Evolutionary conservation across 2,329 filamentous ascomycete genomes (phyloP), one percentile per base, ranked within the genome.

Genomic region (Corinectria fuckeliana): DNA sequence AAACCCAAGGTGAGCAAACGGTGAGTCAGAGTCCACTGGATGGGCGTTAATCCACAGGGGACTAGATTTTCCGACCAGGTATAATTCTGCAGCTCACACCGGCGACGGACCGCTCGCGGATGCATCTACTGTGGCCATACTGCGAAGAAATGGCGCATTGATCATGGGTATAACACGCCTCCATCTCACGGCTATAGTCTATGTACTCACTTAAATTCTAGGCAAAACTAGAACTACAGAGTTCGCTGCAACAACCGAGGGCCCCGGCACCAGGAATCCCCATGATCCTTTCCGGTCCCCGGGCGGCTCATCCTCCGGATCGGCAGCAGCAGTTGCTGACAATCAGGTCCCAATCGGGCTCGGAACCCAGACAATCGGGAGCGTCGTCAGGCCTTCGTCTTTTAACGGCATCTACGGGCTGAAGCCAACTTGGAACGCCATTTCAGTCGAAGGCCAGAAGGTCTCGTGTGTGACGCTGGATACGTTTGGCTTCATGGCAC

Each of bases 281-380:
- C 91, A 91, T 63, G 87, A 91, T 70, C 71, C 77, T 1, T 81
- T 79, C 0, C 81, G 89, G 5, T 89, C 87, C 0, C 87, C 88
- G 0, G 88, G 88, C 1, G 88, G 88, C 38, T 90, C 88, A 0
- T 90, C 87, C 0, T 86, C 87, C 0, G 88, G 89, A 0, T 89
- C 88, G 0, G 88, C 80, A 0, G 87, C 88, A 0, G 87, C 86
- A 0, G 87, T 91, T 0, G 88, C 78, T 9, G 88, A 91, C 62
- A 82, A 83, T 50, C 88, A 90, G 61, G 82, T 81, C 1, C 85
- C 87, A 0, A 66, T 91, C 11, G 81, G 76, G 0, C 75, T 91
- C 0, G 88, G 87, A 0, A 89, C 88, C 0, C 88, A 91, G 67
- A 91, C 88, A 0, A 84, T 83, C 2, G 88, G 88, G 0, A 88